These are phyloP conservation scores for Trichoderma sp. DNA, from an alignment of 2,329 filamentous ascomycete genomes.

Conservation along the genomic window DNA sequence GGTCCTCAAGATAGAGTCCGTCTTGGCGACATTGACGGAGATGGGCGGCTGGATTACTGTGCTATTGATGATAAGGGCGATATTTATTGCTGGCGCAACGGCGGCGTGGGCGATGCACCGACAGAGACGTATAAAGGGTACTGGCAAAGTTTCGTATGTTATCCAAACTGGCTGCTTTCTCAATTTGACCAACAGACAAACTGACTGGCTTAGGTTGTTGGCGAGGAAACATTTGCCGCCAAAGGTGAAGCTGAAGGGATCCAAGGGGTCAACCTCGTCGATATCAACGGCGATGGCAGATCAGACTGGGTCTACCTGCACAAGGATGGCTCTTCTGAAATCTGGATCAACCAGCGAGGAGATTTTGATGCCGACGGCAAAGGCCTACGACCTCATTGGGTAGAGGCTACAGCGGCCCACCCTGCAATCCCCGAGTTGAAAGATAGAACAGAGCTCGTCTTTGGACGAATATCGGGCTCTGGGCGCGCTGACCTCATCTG, in stretches of 20 bases:
- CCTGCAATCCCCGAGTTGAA: background rate
- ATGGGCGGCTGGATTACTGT: background rate
- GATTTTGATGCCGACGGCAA: background rate
- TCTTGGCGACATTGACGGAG: background rate
- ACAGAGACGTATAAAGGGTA: background rate
- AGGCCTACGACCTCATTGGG: background rate
- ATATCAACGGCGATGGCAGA: background rate
- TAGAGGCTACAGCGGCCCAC: background rate
- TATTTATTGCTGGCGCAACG: background rate
- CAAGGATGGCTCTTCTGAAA: background rate
- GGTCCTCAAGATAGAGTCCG: background rate
- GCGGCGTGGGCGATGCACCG: background rate
- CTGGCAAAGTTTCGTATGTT: background rate
- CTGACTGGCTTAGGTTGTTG: background rate
- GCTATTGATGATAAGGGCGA: background rate
- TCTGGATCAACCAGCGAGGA: background rate
- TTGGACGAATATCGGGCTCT: background rate
- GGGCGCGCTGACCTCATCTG: background rate
- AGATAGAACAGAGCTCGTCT: background rate
- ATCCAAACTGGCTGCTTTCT: background rate
- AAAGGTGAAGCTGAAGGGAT: background rate
- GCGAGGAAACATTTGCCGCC: background rate
- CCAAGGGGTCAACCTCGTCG: background rate
- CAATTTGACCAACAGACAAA: background rate
- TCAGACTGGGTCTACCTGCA: background rate